Evolutionary conservation across 495 filamentous ascomycete species (phyloP), one percentile per base, ranked within the genome.

Genomic region (Jackrogersella minutella): DNA sequence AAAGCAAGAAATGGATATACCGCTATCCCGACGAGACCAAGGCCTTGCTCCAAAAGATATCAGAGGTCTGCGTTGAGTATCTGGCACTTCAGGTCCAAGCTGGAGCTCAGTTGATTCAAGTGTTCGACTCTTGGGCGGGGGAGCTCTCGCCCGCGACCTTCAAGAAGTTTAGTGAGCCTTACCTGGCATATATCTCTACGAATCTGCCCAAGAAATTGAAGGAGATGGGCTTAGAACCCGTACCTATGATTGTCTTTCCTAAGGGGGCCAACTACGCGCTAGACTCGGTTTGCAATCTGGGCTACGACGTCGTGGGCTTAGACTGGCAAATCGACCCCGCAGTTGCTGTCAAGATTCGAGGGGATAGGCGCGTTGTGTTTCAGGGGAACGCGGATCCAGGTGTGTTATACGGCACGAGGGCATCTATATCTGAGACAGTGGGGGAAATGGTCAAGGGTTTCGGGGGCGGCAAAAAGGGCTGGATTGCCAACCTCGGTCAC

Each of bases 161-260:
- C 82, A 88, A 86, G 72, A 80, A 85, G 36, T 95, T 97, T 75
- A 88, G 93, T 6, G 83, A 93, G 44, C 95, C 94, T 2, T 97
- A 96, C 71, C 83, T 99, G 54, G 84, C 84, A 13, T 86, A 93
- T 67, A 98, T 99, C 56, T 88, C 93, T 11, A 77, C 87, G 58
- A 79, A 92, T 44, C 82, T 98, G 11, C 94, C 94, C 0, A 81
- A 77, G 56, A 84, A 86, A 28, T 77, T 99, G 65, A 78, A 79
- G 61, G 89, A 92, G 76, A 80, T 96, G 70, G 87, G 86, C 0
- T 72, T 93, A 43, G 90, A 93, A 56, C 81, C 79, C 3, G 96
- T 98, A 1, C 95, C 95, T 1, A 97, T 99, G 95, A 95, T 92
- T n/a, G 92, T 97, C 13, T 99, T 99, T 76, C 93, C 95, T n/a